These are phyloP conservation scores for Coccomyxa sp. DNA, from an alignment of 139 green algal species.

Conservation along the genomic window DNA sequence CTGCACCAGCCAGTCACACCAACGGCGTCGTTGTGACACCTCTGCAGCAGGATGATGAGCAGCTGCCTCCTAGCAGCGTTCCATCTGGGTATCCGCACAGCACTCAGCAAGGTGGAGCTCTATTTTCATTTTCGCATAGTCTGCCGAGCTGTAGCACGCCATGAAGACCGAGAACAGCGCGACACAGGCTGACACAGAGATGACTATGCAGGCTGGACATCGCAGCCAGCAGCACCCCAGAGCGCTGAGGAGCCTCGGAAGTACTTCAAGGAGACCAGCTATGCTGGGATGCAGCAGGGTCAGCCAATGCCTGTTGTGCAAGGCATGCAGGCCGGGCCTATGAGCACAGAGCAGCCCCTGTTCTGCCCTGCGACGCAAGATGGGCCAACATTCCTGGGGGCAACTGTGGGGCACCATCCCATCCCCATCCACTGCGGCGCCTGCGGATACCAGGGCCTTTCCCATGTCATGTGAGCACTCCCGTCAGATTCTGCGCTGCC, in stretches of 20 bases:
- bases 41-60: background rate
- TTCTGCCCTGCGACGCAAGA: background rate
- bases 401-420: slow-evolving; percentile 11
- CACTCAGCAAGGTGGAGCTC: background rate
- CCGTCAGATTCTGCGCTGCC: background rate
- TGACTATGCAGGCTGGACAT: background rate
- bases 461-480: background rate
- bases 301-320: background rate
- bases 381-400: slow-evolving; percentile 11
- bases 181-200: background rate
- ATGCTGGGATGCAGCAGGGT: background rate
- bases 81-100: background rate
- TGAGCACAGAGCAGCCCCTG: background rate
- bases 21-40: background rate
- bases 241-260: background rate
- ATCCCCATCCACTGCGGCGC: slow-evolving; percentile 16
- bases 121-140: background rate
- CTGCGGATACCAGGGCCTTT: slow-evolving; percentile 11
- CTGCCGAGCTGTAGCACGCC: background rate
- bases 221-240: background rate
- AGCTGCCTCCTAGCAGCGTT: background rate
- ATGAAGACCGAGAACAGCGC: background rate
- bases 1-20: background rate
- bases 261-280: background rate
- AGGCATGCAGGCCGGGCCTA: background rate